Conservation (phyloP, 2,329 filamentous ascomycete genomes). For the Tolypocladium nubicola region DNA sequence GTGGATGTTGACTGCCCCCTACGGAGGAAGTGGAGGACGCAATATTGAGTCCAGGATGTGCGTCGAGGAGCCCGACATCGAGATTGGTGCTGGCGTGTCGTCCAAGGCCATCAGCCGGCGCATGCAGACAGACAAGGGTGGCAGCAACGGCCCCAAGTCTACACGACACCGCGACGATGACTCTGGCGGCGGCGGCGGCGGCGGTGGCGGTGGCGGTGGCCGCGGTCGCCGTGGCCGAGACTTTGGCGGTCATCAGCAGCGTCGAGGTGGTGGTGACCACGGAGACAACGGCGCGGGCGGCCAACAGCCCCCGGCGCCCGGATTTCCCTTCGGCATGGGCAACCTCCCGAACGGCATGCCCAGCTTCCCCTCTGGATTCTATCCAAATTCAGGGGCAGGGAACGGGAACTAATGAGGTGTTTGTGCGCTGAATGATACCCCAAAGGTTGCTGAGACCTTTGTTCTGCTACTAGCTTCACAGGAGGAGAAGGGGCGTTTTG, state of each 20-base stretch:
- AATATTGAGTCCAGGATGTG: conserved; percentile 74
- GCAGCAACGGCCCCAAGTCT: conserved; percentile 54
- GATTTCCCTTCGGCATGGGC: conserved; percentile 29
- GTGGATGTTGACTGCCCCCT: conserved; percentile 92
- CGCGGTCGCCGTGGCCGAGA: conserved; percentile 19
- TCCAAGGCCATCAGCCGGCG: conserved; percentile 73
- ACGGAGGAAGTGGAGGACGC: conserved; percentile 79
- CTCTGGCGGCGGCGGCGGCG: conserved; percentile 2
- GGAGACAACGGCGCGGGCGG: conserved; percentile 6
- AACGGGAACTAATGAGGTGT: conserved; percentile 1
- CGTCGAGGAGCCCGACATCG: conserved; percentile 95
- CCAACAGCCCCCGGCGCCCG: conserved; percentile 12
- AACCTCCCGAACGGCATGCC: conserved; percentile 32
- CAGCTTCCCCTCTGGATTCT: conserved; percentile 29
- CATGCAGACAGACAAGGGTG: conserved; percentile 59
- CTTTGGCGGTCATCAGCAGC: conserved; percentile 2
- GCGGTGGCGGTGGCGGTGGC: conserved; percentile 9
- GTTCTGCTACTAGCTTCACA: not conserved
- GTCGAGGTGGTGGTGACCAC: conserved; percentile 8
- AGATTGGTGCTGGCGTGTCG: conserved; percentile 93
- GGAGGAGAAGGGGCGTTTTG: not conserved
- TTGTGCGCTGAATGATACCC: conserved; percentile 2
- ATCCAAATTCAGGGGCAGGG: conserved; percentile 15
- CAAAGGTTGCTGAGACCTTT: not conserved
- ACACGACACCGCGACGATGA: conserved; percentile 35